phyloP scores from a whole-genome alignment of 1,139 yeast genomes.

The Candida labiduridarum region DNA sequence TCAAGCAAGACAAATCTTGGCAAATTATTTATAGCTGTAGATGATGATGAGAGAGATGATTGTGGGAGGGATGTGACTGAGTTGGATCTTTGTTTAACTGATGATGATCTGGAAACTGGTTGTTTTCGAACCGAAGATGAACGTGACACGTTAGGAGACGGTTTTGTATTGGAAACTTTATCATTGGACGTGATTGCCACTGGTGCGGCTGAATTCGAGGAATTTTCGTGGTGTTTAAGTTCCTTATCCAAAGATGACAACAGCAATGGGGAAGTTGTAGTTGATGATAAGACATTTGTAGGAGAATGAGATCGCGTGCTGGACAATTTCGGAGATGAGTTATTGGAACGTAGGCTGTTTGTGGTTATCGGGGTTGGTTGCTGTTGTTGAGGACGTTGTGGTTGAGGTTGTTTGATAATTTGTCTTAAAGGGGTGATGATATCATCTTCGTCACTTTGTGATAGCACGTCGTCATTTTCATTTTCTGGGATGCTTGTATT shows the following conservation, averaged over 20 bases:
- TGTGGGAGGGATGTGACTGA: constrained; percentile 10
- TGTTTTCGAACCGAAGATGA: constrained; percentile 13
- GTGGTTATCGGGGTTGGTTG: not conserved
- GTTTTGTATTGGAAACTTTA: constrained; percentile 5
- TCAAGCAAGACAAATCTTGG: constrained; percentile 59
- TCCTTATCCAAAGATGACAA: constrained; percentile 17
- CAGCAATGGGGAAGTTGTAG: constrained; percentile 20
- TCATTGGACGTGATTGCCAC: constrained; percentile 6
- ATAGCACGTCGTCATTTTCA: constrained; percentile 19
- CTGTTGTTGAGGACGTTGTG: constrained; percentile 10
- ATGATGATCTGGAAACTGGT: constrained; percentile 10
- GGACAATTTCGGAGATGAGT: constrained; percentile 19
- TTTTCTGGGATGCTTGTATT: constrained; percentile 5
- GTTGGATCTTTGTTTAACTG: constrained; percentile 7
- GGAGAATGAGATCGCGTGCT: constrained; percentile 18
- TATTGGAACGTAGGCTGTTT: constrained; percentile 6
- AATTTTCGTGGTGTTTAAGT: constrained; percentile 8
- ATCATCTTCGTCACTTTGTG: constrained; percentile 20
- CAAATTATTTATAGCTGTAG: constrained; percentile 12
- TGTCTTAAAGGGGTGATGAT: constrained; percentile 23
- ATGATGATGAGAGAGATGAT: not conserved
- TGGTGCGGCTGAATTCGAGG: constrained; percentile 4
- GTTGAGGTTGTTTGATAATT: constrained; percentile 16
- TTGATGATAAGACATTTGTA: constrained; percentile 12
- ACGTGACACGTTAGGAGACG: constrained; percentile 15